phyloP scores from a whole-genome alignment of 192 early-diverging fungal genomes.

The Entrophospora sp. region DNA sequence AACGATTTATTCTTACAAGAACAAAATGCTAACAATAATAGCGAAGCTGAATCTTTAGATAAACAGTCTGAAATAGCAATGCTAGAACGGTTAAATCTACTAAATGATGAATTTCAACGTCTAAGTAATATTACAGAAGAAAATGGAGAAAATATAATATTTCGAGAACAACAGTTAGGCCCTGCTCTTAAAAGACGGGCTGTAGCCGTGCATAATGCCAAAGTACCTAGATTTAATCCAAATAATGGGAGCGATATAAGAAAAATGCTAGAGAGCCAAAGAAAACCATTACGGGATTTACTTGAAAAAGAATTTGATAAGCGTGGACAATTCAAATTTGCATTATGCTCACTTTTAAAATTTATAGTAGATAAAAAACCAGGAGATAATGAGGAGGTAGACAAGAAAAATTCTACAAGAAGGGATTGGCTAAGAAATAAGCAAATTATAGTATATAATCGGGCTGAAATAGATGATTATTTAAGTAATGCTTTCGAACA shows the following conservation, averaged over 20 bases:
- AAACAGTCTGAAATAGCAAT: too few relatives aligned
- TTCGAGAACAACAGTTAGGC: too few relatives aligned
- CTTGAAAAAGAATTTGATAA: slow-evolving; percentile 14
- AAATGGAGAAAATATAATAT: too few relatives aligned
- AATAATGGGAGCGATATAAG: slow-evolving; percentile 12
- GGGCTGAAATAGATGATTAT: slow-evolving; percentile 12
- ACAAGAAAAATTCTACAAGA: not conserved
- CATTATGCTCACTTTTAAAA: not conserved
- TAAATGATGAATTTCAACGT: too few relatives aligned
- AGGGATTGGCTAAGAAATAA: slow-evolving; percentile 11
- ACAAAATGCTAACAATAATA: too few relatives aligned
- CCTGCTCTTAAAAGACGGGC: not conserved
- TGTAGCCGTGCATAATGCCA: slow-evolving; percentile 1
- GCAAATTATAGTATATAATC: slow-evolving; percentile 20
- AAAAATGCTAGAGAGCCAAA: slow-evolving; percentile 13
- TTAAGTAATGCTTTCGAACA: slow-evolving; percentile 13
- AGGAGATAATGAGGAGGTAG: not conserved
- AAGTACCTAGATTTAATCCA: slow-evolving; percentile 2
- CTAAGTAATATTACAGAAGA: too few relatives aligned
- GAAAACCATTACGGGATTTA: not conserved
- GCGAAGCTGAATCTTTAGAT: too few relatives aligned
- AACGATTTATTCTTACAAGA: too few relatives aligned
- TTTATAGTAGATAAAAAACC: slow-evolving; percentile 10
- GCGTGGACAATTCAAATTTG: not conserved
- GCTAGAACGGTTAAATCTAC: too few relatives aligned